phyloP scores from a whole-genome alignment of 352 stramenopile species.

The Phytophthora sojae region DNA sequence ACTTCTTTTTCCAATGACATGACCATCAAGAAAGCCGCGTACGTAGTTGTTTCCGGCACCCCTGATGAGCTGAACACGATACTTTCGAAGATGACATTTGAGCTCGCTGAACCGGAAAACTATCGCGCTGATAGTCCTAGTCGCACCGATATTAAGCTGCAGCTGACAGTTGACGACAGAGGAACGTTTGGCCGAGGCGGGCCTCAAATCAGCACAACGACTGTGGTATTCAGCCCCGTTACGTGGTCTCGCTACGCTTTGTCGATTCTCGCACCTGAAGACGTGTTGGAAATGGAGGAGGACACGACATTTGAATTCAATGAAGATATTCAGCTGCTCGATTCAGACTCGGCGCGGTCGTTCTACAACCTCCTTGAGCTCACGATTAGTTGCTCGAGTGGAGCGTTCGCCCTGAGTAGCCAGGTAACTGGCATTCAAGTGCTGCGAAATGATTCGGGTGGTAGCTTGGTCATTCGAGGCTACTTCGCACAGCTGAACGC shows the following conservation, averaged over 20 bases:
- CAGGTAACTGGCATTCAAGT: conserved; percentile 37
- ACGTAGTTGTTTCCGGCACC: conserved; percentile 47
- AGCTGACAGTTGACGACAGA: conserved; percentile 67
- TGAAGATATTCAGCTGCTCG: conserved; percentile 36
- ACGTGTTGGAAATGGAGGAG: conserved; percentile 49
- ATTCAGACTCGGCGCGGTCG: conserved; percentile 33
- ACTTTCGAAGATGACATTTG: conserved; percentile 57
- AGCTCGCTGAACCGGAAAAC: conserved; percentile 39
- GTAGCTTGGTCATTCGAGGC: conserved; percentile 43
- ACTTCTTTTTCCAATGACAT: conserved; percentile 27
- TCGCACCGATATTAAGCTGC: conserved; percentile 45
- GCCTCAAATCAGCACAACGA: conserved; percentile 47
- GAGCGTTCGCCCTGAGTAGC: conserved; percentile 34
- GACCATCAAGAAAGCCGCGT: conserved; percentile 22
- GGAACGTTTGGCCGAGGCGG: conserved; percentile 60
- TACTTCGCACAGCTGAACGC: conserved; percentile 63
- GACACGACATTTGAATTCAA: conserved; percentile 47
- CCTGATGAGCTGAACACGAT: conserved; percentile 48
- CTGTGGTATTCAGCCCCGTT: conserved; percentile 42
- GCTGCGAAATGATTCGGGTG: conserved; percentile 32
- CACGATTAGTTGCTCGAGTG: conserved; percentile 32
- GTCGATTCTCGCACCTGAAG: conserved; percentile 26
- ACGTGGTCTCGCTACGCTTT: conserved; percentile 37
- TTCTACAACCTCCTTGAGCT: conserved; percentile 46
- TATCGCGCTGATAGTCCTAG: conserved; percentile 30